Conservation (phyloP, 2,329 filamentous ascomycete species). For the Sclerotinia subarctica region DNA sequence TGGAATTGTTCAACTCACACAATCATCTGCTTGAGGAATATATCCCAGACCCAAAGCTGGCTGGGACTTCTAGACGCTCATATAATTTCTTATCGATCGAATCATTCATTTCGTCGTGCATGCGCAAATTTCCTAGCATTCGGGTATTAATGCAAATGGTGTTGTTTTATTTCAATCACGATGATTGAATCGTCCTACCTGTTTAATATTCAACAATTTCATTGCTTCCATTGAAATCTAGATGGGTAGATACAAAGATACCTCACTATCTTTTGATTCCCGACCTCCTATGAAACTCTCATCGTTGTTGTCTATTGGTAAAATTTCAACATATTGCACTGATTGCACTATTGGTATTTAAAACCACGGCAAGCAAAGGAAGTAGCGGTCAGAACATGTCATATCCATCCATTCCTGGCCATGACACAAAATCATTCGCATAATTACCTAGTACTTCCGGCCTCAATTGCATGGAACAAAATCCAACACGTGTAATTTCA, state of each 20-base stretch:
- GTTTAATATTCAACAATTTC: too few relatives aligned
- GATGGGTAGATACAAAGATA: too few relatives aligned
- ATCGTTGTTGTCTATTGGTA: neutral
- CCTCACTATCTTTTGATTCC: neutral
- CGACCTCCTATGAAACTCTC: neutral
- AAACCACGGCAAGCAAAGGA: neutral
- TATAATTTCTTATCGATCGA: neutral
- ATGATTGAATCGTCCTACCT: too few relatives aligned
- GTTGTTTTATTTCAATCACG: neutral
- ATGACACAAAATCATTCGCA: too few relatives aligned
- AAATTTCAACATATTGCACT: neutral
- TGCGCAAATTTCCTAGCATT: neutral
- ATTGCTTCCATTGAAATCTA: neutral
- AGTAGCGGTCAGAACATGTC: conserved; percentile 1
- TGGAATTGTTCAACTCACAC: too few relatives aligned
- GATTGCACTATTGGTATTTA: neutral
- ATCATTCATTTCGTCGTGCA: neutral
- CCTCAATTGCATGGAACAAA: neutral
- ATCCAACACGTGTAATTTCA: neutral
- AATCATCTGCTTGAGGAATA: neutral
- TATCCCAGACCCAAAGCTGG: neutral
- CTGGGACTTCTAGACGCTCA: too few relatives aligned
- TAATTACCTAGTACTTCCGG: too few relatives aligned
- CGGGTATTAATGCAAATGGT: neutral
- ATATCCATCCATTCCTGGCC: neutral